Evolutionary conservation across 768 basidiomycete species (phyloP), one percentile per base, ranked within the genome.

Genomic region (Boletellus ananiceps): DNA sequence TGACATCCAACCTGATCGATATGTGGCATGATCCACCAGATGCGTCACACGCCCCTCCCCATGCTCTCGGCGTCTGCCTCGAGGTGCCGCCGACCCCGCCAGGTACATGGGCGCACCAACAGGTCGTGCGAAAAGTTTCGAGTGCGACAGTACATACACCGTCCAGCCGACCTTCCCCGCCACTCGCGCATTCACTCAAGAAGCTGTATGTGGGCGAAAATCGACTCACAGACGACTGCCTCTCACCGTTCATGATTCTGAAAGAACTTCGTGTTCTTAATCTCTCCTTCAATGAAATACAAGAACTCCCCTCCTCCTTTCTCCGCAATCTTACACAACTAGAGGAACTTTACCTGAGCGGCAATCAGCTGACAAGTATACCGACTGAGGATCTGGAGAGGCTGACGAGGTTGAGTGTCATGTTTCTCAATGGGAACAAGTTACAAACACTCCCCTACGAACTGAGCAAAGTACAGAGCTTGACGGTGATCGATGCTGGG

Each of bases 401-500:
- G 52, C 68, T 96, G 57, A 80, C 74, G 46, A 77, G 74, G 51
- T 68, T 99, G 43, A 74, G 79, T 35, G 78, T 88, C 36, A 70
- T 99, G 13, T 96, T 88, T 67, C 65, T 98, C 58, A 98, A 98
- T 57, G 95, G 93, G 29, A 99, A 99, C 71, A 83, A 84, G 66
- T 71, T 99, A 32, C 88, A 93, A 69, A 94, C 91, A 8, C 69
- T 98, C 4, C 96, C 96, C 4, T 84, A 88, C 47, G 96, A 97
- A 64, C 66, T 99, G 41, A 85, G 84, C 34, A 90, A 91, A 63
- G 79, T 96, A 51, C 78, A 79, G 62, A 83, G 78, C 40, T 71
- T 99, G 60, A 79, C 76, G 46, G 81, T 88, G 29, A 74, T 99
- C 57, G 96, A 99, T 62, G 94, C 89, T 5, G 94, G 96, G 7